Conservation (phyloP, 306 rosid genomes). For the Glycine latifolia region DNA sequence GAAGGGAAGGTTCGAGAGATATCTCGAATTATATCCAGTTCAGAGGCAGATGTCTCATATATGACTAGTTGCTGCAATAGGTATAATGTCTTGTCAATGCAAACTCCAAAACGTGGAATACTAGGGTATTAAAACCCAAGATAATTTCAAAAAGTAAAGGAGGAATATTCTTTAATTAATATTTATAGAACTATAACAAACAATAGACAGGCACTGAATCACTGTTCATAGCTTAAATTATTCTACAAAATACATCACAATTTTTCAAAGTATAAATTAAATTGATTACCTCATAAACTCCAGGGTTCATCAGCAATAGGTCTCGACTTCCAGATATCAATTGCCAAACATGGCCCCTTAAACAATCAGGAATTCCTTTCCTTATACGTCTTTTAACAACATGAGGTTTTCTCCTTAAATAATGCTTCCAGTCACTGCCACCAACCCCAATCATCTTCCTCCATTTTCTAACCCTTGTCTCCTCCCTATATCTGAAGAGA, state of each 20-base stretch:
- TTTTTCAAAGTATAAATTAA: constrained; percentile 38
- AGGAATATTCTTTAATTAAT: constrained; percentile 14
- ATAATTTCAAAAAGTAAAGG: constrained; percentile 30
- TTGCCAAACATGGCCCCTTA: constrained; percentile 99
- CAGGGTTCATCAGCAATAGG: constrained; percentile 96
- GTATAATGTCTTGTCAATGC: constrained; percentile 42
- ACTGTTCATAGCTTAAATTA: not conserved
- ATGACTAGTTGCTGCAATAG: constrained; percentile 93
- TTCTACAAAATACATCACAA: constrained; percentile 5
- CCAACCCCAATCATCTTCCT: constrained; percentile 99
- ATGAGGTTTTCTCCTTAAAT: constrained; percentile 83
- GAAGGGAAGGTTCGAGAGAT: constrained; percentile 98
- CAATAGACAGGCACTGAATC: constrained; percentile 33
- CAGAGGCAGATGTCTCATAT: constrained; percentile 95
- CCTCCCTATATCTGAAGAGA: constrained; percentile 68
- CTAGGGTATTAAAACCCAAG: not conserved
- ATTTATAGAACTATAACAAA: constrained; percentile 29
- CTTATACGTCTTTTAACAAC: constrained; percentile 96
- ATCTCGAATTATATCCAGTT: constrained; percentile 95
- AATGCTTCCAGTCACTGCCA: constrained; percentile 99
- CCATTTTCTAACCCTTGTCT: constrained; percentile 93
- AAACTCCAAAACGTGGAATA: constrained; percentile 24
- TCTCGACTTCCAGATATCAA: constrained; percentile 98
- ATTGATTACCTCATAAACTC: constrained; percentile 88
- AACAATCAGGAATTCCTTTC: constrained; percentile 99